Percentiles rank a stretch among this genome's conserved stretches.
phyloP scores from a whole-genome alignment of 306 rosid species.

The Calophaca sinica region DNA sequence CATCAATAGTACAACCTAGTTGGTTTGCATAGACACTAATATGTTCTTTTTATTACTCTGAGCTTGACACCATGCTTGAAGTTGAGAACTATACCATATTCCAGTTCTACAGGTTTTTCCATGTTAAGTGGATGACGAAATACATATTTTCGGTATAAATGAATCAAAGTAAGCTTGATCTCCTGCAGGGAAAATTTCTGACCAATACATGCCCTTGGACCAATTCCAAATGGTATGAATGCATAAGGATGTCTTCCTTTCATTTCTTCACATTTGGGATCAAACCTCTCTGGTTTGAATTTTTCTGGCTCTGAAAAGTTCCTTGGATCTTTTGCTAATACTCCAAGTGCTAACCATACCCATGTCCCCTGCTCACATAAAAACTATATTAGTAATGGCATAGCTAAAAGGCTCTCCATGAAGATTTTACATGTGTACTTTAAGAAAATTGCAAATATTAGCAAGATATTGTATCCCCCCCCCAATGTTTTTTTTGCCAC shows the following conservation, averaged over 20 bases:
- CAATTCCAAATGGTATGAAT: constrained; percentile 88
- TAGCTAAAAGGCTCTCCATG: not conserved
- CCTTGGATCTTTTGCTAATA: constrained; percentile 86
- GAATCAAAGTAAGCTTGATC: constrained; percentile 80
- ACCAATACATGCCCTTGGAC: constrained; percentile 94
- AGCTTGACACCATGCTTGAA: constrained; percentile 89
- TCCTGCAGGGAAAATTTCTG: constrained; percentile 82
- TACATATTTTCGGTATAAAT: constrained; percentile 72
- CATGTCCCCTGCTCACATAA: constrained; percentile 78
- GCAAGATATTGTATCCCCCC: too few species aligned
- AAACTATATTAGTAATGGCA: constrained; percentile 15
- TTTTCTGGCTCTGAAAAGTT: constrained; percentile 89
- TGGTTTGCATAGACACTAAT: not conserved
- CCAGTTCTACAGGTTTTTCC: constrained; percentile 83
- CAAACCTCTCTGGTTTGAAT: constrained; percentile 93
- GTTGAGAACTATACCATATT: constrained; percentile 86
- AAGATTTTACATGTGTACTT: too few species aligned
- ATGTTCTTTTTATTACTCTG: constrained; percentile 60
- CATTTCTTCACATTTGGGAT: constrained; percentile 77
- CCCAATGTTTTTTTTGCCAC: too few species aligned
- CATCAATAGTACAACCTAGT: not conserved
- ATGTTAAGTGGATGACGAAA: constrained; percentile 75
- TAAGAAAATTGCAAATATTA: too few species aligned
- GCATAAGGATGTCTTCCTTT: constrained; percentile 88
- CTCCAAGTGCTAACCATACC: constrained; percentile 97